Evolutionary conservation across 2,329 filamentous ascomycete species (phyloP), one percentile per base, ranked within the genome.

Genomic region (Colletotrichum sp.): DNA sequence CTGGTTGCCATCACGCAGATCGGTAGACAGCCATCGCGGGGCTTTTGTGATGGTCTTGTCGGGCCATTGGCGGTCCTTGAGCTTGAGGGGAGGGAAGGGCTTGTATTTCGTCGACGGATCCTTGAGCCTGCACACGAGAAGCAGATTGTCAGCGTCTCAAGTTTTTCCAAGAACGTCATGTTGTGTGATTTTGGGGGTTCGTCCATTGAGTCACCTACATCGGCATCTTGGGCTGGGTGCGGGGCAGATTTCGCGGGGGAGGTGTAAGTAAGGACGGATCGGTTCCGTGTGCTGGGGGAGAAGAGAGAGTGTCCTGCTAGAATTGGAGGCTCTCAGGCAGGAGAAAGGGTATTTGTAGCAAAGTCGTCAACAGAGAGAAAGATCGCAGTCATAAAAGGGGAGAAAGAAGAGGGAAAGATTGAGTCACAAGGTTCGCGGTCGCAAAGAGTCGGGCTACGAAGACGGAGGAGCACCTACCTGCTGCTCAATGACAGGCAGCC

Each of bases 1-100:
- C 88, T 99, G 96, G 89, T 98, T 98, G 73, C 96, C 96, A 89
- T 99, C 96, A 82, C 96, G 90, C 81, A 98, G 36, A 68, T 34
- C 39, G 29, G 62, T 29, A 61, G 95, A 94, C 83, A 98, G 92
- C 96, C 96, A 99, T 82, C 96, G 91, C 44, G 96, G 96, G 66
- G 96, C 91, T 87, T 96, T 97, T 81, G 95, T 92, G 81, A 98
- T 91, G 55, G 91, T 92, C 87, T 95, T 96, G 83, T 90, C 91
- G 13, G 96, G 96, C 96, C 96, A 98, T 94, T 94, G 92, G 49
- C 94, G 90, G 84, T 95, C 88, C 32, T 92, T 91, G 16, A 76
- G 64, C 30, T 96, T 44, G 19, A 75, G 36, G 52, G 55, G 44
- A 22, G 57, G 39, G 72, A 79, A 79, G 6, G 76, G 71, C 72